These are phyloP conservation scores for Solanum hybrid DNA, from an alignment of 305 asterid genomes.

Conservation along the genomic window DNA sequence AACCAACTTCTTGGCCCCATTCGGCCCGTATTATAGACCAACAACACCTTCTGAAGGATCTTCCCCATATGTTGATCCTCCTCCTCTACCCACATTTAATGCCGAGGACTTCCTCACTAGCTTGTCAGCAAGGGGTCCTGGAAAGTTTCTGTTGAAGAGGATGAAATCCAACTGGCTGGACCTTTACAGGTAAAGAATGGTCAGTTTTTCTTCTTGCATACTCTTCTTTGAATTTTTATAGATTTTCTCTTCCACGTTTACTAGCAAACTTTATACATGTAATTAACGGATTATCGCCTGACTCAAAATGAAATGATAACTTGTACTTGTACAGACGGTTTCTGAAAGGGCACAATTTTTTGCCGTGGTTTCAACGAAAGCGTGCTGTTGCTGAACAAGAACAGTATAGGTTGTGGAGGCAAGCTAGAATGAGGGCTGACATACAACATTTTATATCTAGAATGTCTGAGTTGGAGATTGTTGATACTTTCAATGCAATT, in stretches of 20 bases:
- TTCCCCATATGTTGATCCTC: constrained; percentile 85
- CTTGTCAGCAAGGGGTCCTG: constrained; percentile 86
- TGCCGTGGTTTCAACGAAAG: constrained; percentile 86
- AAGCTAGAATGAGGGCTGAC: constrained; percentile 70
- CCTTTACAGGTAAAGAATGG: constrained; percentile 59
- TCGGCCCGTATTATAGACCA: constrained; percentile 86
- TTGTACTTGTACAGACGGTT: constrained; percentile 53
- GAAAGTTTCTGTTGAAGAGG: constrained; percentile 80
- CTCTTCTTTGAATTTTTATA: background rate
- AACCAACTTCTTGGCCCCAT: constrained; percentile 91
- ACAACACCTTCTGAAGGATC: constrained; percentile 86
- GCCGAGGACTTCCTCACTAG: constrained; percentile 61
- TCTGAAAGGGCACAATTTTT: constrained; percentile 78
- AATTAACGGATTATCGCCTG: background rate
- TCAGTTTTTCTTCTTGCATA: background rate
- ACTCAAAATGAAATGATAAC: background rate
- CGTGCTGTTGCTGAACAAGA: constrained; percentile 94
- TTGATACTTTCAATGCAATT: constrained; percentile 75
- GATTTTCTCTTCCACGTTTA: background rate
- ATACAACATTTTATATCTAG: constrained; percentile 49
- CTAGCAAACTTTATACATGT: background rate
- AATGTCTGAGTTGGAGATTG: constrained; percentile 84
- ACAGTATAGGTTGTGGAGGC: constrained; percentile 78
- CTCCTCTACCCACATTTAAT: constrained; percentile 70
- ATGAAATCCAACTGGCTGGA: constrained; percentile 94